Percentiles rank a stretch among this genome's conserved stretches.
Evolutionary conservation across 2,329 filamentous ascomycete species (phyloP).

Genomic region (Fusarium nematophilum): DNA sequence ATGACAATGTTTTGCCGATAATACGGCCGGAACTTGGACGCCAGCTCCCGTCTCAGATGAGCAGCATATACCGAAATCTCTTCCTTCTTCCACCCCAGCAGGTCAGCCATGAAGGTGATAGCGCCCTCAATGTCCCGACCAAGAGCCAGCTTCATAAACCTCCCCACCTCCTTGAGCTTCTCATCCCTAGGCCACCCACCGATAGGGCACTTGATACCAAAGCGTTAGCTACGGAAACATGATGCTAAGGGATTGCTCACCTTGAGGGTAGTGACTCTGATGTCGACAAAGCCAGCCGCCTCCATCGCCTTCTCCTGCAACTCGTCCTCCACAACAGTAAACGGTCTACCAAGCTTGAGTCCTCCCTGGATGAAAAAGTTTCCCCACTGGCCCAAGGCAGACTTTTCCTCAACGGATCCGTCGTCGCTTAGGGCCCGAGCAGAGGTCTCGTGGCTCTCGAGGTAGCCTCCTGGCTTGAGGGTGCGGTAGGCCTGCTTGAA

Average conservation of each 20-base stretch:
- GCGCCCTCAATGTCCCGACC: background rate
- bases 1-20: background rate
- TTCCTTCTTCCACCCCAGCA: background rate
- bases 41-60: background rate
- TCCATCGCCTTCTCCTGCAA: background rate
- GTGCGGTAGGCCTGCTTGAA: conserved; percentile 62
- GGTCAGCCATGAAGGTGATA: conserved; percentile 1
- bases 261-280: background rate
- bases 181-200: background rate
- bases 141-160: background rate
- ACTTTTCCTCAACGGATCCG: conserved; percentile 38
- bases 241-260: background rate
- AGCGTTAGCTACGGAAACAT: background rate
- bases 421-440: conserved; percentile 41
- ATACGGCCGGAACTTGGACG: background rate
- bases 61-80: background rate
- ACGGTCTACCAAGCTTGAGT: background rate
- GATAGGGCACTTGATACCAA: background rate
- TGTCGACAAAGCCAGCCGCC: background rate
- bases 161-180: background rate
- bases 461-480: conserved; percentile 64
- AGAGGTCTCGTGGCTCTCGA: conserved; percentile 45
- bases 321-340: background rate
- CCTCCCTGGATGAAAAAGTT: conserved; percentile 37
- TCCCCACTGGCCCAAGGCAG: conserved; percentile 37